Evolutionary conservation across 2,329 filamentous ascomycete genomes (phyloP).

Genomic region (Eutypa lata): DNA sequence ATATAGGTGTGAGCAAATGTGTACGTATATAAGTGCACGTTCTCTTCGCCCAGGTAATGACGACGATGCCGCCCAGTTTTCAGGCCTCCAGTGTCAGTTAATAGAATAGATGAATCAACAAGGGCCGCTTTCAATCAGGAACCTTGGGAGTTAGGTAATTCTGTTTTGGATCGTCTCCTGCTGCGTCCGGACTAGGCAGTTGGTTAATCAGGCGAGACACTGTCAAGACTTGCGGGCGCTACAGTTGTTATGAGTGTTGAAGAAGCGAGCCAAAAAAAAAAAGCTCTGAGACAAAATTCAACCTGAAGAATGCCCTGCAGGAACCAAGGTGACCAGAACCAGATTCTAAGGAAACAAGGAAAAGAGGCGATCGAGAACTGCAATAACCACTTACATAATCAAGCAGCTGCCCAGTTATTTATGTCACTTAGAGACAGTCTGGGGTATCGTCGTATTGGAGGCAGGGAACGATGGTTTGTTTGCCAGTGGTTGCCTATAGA

Average conservation of each 20-base stretch:
- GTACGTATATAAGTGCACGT: background rate
- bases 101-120: background rate
- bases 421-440: too few relatives aligned
- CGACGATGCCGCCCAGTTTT: background rate
- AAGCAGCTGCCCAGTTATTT: background rate
- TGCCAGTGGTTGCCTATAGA: background rate
- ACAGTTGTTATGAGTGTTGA: background rate
- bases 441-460: too few relatives aligned
- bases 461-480: background rate
- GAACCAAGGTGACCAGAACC: background rate
- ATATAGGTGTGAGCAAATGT: background rate
- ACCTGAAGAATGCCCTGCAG: background rate
- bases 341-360: background rate
- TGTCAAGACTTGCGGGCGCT: background rate
- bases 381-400: background rate
- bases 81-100: background rate
- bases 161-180: background rate
- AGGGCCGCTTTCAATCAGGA: background rate
- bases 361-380: background rate
- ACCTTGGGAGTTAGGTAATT: background rate
- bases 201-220: background rate
- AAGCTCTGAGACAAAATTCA: background rate
- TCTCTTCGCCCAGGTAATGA: background rate
- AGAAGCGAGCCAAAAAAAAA: background rate
- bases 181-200: background rate